A percentile compares a stretch with the other conserved stretches of the same genome.
These are phyloP conservation scores for Vicia sativa DNA, from an alignment of 306 rosid species.

Conservation along the genomic window DNA sequence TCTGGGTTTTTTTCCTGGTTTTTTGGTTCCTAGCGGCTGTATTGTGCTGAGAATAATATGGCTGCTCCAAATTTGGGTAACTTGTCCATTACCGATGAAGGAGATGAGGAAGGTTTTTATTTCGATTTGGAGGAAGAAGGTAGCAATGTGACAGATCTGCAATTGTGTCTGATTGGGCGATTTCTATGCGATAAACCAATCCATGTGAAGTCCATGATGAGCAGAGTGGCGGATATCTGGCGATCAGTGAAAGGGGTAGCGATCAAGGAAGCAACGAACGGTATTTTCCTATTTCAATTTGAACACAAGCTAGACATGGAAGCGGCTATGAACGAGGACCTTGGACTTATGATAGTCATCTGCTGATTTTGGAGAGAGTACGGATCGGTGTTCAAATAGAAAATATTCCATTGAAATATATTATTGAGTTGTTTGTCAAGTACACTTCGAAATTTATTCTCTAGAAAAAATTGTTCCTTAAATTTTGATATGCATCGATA, in stretches of 20 bases:
- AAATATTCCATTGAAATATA: not conserved
- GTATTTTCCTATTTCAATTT: not conserved
- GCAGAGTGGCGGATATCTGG: not conserved
- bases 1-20: too few relatives aligned
- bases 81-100: too few relatives aligned
- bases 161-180: not conserved
- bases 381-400: not conserved
- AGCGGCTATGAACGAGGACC: rapidly evolving
- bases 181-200: not conserved
- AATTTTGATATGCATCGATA: too few relatives aligned
- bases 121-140: not conserved
- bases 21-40: too few relatives aligned
- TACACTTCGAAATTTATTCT: too few relatives aligned
- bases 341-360: not conserved
- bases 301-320: not conserved
- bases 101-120: not conserved
- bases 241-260: not conserved
- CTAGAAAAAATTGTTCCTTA: too few relatives aligned
- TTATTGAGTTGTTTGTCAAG: too few relatives aligned
- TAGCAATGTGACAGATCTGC: rapidly evolving
- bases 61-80: too few relatives aligned
- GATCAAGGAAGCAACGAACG: not conserved
- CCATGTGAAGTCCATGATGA: not conserved
- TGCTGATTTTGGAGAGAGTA: not conserved
- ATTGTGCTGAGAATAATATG: too few relatives aligned